A percentile compares a stretch with the other conserved stretches of the same genome.
Conservation (phyloP, 129 eudicot genomes). For the Artemisia annua region DNA sequence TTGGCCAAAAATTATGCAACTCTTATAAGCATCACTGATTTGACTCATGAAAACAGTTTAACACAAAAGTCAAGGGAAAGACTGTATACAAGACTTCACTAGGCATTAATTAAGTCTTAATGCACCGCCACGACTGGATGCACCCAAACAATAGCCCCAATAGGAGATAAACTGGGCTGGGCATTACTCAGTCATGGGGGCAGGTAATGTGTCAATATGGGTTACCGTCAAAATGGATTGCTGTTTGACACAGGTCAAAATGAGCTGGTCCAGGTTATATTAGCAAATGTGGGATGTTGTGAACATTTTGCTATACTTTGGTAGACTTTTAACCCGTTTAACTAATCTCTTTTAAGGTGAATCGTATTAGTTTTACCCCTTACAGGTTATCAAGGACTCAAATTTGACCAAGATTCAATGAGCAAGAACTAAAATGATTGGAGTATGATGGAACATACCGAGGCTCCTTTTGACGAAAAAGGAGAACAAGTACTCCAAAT, state of each 20-base stretch:
- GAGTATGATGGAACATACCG: too few relatives aligned
- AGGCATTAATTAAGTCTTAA: too few relatives aligned
- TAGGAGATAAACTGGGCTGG: neutral
- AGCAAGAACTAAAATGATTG: too few relatives aligned
- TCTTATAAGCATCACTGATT: too few relatives aligned
- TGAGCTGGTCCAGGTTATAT: neutral
- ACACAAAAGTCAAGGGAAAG: neutral
- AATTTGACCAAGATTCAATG: too few relatives aligned
- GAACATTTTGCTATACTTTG: neutral
- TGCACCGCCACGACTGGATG: too few relatives aligned
- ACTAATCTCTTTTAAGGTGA: neutral
- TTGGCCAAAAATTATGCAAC: too few relatives aligned
- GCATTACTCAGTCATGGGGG: too few relatives aligned
- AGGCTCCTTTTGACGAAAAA: too few relatives aligned
- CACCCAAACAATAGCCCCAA: neutral
- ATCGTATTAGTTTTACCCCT: neutral
- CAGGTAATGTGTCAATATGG: neutral
- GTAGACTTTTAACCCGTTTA: neutral
- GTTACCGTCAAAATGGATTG: neutral
- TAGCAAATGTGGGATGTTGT: neutral
- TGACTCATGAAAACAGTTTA: neutral
- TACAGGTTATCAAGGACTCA: too few relatives aligned
- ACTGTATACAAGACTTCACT: too few relatives aligned
- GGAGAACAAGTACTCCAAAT: too few relatives aligned
- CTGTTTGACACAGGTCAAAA: neutral